Conservation (phyloP, 2,329 filamentous ascomycete species). For the Xylariaceae sp. region DNA sequence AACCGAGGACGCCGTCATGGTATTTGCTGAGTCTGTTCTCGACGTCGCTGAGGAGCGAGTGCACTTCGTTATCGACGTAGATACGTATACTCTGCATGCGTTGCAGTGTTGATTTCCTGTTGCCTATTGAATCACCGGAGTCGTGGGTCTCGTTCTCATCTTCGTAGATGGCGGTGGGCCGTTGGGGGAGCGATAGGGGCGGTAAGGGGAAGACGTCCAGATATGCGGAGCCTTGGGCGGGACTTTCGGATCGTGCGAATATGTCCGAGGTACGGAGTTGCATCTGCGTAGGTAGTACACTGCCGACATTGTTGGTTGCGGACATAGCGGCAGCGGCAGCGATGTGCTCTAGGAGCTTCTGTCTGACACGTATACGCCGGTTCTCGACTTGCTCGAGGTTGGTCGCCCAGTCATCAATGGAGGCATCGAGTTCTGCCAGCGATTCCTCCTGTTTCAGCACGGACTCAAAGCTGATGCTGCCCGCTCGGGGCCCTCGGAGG, state of each 20-base stretch:
- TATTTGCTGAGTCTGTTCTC: slow-evolving; percentile 54
- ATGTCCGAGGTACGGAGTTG: slow-evolving; percentile 39
- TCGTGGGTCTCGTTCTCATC: slow-evolving; percentile 40
- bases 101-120: slow-evolving; percentile 28
- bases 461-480: slow-evolving; percentile 67
- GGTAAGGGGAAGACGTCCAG: slow-evolving; percentile 32
- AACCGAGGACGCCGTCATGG: slow-evolving; percentile 30
- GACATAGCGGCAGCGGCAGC: slow-evolving; percentile 61
- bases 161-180: slow-evolving; percentile 30
- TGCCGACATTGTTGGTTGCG: slow-evolving; percentile 36
- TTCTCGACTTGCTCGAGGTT: slow-evolving; percentile 81
- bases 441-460: slow-evolving; percentile 78
- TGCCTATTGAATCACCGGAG: slow-evolving; percentile 21
- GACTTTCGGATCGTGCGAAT: slow-evolving; percentile 55
- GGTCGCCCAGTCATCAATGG: slow-evolving; percentile 73
- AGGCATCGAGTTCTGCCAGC: slow-evolving; percentile 67
- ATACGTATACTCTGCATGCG: slow-evolving; percentile 59
- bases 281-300: slow-evolving; percentile 38
- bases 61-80: slow-evolving; percentile 63
- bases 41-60: slow-evolving; percentile 61
- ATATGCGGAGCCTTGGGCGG: slow-evolving; percentile 40
- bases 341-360: slow-evolving; percentile 77
- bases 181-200: slow-evolving; percentile 45
- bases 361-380: slow-evolving; percentile 65
- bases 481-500: slow-evolving; percentile 63